Evolutionary conservation across 495 filamentous ascomycete species (phyloP).

Genomic region (Cetradonia linearis): DNA sequence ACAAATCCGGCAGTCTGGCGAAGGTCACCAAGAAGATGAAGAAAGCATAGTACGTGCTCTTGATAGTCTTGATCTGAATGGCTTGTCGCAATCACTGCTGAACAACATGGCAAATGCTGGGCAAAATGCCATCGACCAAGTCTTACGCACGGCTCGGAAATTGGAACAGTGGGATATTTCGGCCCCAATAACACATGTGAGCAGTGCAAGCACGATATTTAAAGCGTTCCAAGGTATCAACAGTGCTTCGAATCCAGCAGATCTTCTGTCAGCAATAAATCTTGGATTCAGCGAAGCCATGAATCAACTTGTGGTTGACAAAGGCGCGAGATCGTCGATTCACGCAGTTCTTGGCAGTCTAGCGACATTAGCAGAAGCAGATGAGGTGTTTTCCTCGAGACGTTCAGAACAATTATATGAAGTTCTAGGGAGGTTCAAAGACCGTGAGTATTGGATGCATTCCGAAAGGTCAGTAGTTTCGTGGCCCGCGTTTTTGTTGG

Average conservation of each 20-base stretch:
- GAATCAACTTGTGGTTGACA: constrained; percentile 42
- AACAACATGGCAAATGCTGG: constrained; percentile 34
- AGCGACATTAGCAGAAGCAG: constrained; percentile 69
- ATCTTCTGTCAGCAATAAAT: constrained; percentile 45
- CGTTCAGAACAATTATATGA: constrained; percentile 50
- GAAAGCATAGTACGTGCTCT: constrained; percentile 41
- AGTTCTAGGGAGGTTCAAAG: constrained; percentile 50
- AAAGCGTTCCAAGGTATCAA: constrained; percentile 70
- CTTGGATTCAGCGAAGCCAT: constrained; percentile 55
- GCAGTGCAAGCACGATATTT: constrained; percentile 60
- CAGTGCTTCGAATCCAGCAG: constrained; percentile 45
- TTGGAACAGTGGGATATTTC: constrained; percentile 90
- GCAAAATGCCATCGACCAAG: constrained; percentile 48
- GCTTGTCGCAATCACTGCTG: constrained; percentile 61
- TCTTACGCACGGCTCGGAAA: constrained; percentile 72
- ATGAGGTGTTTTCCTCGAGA: constrained; percentile 57
- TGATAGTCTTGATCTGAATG: constrained; percentile 56
- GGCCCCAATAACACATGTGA: constrained; percentile 50
- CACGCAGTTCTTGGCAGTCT: constrained; percentile 58
- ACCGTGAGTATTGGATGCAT: constrained; percentile 66
- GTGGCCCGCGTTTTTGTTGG: background rate
- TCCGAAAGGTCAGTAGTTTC: constrained; percentile 50
- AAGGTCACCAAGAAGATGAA: constrained; percentile 33
- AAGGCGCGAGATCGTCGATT: constrained; percentile 49
- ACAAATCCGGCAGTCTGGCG: constrained; percentile 48